These are phyloP conservation scores for Xylariaceae sp. DNA, from an alignment of 2,329 filamentous ascomycete species.

Conservation along the genomic window DNA sequence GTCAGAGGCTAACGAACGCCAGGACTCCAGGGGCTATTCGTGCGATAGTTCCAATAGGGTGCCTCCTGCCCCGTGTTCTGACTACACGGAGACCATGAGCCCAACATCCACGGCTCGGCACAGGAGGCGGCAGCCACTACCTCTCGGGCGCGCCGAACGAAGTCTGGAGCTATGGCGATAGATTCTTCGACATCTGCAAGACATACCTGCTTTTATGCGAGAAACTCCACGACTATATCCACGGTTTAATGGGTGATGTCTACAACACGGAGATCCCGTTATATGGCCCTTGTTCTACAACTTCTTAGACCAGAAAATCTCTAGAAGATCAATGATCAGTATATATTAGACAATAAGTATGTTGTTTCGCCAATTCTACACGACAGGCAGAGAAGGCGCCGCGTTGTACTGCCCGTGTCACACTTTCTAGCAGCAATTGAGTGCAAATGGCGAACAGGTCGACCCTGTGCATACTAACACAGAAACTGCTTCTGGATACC, in stretches of 20 bases:
- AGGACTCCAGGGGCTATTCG: conserved; percentile 66
- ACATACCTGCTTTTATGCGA: conserved; percentile 66
- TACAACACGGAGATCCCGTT: conserved; percentile 64
- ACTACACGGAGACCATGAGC: conserved; percentile 69
- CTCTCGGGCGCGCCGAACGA: conserved; percentile 63
- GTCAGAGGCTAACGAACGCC: conserved; percentile 63
- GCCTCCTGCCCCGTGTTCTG: conserved; percentile 71
- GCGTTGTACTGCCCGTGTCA: conserved; percentile 25
- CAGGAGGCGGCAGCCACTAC: conserved; percentile 48
- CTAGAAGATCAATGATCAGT: conserved; percentile 66
- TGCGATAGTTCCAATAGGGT: conserved; percentile 74
- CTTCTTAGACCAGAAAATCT: conserved; percentile 60
- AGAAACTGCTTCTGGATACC: not conserved
- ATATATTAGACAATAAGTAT: conserved; percentile 68
- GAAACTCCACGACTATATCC: conserved; percentile 61
- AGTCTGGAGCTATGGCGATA: conserved; percentile 69
- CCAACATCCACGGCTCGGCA: conserved; percentile 48
- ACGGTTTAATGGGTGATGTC: conserved; percentile 63
- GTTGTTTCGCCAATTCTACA: conserved; percentile 62
- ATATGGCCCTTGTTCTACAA: conserved; percentile 69
- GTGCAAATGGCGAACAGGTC: conserved; percentile 16
- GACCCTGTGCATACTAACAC: conserved; percentile 15
- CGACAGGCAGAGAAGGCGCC: conserved; percentile 45
- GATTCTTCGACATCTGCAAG: conserved; percentile 64
- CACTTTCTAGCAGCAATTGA: conserved; percentile 23